Conservation (phyloP, 768 basidiomycete species). For the Termitomyces sp. region DNA sequence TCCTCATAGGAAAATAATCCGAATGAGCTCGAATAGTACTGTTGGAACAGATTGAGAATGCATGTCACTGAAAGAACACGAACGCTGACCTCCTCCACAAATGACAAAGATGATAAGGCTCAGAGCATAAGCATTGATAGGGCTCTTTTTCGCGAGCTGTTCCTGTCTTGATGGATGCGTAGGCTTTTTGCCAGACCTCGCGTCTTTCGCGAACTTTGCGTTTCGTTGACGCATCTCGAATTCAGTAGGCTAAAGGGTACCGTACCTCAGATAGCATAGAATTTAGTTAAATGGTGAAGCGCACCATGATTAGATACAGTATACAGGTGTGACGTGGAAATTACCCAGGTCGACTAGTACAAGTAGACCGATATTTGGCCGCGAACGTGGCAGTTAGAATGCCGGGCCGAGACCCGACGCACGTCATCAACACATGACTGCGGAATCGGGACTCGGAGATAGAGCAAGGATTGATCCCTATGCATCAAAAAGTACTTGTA, state of each 20-base stretch:
- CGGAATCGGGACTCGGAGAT: not conserved
- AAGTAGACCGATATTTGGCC: not conserved
- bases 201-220: slow-evolving; percentile 71
- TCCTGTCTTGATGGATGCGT: slow-evolving; percentile 70
- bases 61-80: not conserved
- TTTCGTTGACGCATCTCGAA: slow-evolving; percentile 81
- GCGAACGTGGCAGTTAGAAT: slow-evolving; percentile 16
- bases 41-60: slow-evolving; percentile 1
- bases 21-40: slow-evolving; percentile 73
- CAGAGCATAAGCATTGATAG: slow-evolving; percentile 70
- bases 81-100: slow-evolving; percentile 65
- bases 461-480: no score
- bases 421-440: not conserved
- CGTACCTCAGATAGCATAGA: not conserved
- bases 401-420: not conserved
- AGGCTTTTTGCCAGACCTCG: slow-evolving; percentile 70
- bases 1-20: slow-evolving; percentile 58
- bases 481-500: not conserved
- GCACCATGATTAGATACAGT: not conserved
- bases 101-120: slow-evolving; percentile 73
- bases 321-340: not conserved
- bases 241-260: slow-evolving; percentile 57
- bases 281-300: not conserved
- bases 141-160: slow-evolving; percentile 62
- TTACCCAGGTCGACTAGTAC: not conserved